Evolutionary conservation across 495 filamentous ascomycete genomes (phyloP).

Genomic region (Daldinia decipiens): DNA sequence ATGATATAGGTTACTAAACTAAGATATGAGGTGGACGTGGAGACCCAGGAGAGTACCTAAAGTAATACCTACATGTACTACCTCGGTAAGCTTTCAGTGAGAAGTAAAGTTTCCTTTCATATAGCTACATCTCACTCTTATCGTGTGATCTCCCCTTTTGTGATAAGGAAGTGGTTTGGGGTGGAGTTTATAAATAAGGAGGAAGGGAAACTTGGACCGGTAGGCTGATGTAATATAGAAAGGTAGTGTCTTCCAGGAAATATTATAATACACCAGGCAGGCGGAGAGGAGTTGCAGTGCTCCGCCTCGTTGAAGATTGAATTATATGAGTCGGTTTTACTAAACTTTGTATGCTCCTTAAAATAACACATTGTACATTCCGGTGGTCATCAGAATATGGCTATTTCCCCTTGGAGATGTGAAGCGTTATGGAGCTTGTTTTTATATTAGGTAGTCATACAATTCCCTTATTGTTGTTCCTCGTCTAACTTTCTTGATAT

Average conservation of each 20-base stretch:
- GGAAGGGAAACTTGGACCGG: constrained; percentile 7
- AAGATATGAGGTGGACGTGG: neutral
- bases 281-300: neutral
- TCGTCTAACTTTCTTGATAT: neutral
- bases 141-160: neutral
- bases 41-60: neutral
- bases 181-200: neutral
- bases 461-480: no score
- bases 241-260: neutral
- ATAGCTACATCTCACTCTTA: neutral
- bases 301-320: neutral
- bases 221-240: neutral
- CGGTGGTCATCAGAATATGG: no score
- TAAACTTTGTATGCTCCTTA: neutral
- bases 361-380: neutral
- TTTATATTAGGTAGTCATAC: no score
- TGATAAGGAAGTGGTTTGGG: neutral
- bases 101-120: neutral
- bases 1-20: constrained; percentile 10
- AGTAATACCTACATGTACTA: constrained; percentile 24
- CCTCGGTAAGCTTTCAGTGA: neutral
- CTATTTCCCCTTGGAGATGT: no score
- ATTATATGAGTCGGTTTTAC: neutral
- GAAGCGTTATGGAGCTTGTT: no score
- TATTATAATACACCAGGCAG: neutral